These are phyloP conservation scores for Mollisiaceae sp. DNA, from an alignment of 2,329 filamentous ascomycete genomes.

Conservation along the genomic window DNA sequence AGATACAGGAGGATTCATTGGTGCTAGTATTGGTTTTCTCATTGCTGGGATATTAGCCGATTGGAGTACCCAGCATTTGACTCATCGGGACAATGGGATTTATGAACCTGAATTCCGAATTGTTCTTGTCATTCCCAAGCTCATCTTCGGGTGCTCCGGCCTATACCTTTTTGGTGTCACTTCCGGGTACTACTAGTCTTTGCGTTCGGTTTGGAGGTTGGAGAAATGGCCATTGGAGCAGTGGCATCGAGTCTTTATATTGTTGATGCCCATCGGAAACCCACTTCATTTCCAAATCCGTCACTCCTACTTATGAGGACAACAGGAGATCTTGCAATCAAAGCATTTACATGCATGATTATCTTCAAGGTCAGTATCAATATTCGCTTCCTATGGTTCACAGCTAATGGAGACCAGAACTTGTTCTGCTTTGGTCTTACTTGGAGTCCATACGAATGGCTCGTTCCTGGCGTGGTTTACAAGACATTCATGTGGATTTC, in stretches of 20 bases:
- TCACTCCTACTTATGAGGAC: neutral
- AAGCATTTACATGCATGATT: constrained; percentile 87
- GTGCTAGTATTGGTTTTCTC: constrained; percentile 77
- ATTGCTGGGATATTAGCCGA: constrained; percentile 79
- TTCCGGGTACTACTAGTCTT: constrained; percentile 70
- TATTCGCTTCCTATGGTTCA: neutral
- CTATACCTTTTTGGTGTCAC: constrained; percentile 86
- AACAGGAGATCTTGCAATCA: constrained; percentile 78
- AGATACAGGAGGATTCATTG: constrained; percentile 85
- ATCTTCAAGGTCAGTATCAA: constrained; percentile 71
- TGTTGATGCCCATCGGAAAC: constrained; percentile 86
- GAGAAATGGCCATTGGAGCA: constrained; percentile 90
- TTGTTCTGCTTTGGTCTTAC: constrained; percentile 88
- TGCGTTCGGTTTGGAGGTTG: constrained; percentile 85
- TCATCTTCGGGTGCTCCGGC: constrained; percentile 77
- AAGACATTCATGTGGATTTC: constrained; percentile 71
- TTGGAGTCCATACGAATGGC: constrained; percentile 84
- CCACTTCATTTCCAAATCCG: neutral
- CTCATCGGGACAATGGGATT: constrained; percentile 75
- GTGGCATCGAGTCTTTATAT: constrained; percentile 87
- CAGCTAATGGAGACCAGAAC: constrained; percentile 53
- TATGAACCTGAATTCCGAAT: constrained; percentile 94
- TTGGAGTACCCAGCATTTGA: constrained; percentile 71
- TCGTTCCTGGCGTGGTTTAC: constrained; percentile 67
- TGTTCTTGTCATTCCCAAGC: constrained; percentile 79